These are phyloP conservation scores for Trichothecium roseum DNA, from an alignment of 2,329 filamentous ascomycete genomes.

Conservation along the genomic window DNA sequence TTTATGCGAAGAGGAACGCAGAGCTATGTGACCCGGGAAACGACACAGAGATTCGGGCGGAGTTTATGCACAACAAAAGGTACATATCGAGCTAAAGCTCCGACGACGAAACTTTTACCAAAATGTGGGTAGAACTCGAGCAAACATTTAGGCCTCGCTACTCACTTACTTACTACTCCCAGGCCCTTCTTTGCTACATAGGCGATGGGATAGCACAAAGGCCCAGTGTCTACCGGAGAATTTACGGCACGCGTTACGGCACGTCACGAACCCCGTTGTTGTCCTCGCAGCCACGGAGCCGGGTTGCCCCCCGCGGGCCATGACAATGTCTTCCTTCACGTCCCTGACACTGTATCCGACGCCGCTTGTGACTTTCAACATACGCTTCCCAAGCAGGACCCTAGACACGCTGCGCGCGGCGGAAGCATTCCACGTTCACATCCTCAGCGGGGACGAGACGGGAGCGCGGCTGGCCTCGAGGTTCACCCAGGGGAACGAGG, in stretches of 20 bases:
- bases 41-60: no score
- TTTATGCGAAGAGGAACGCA: no score
- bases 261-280: constrained; percentile 43
- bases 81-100: no score
- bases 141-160: no score
- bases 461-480: constrained; percentile 41
- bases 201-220: no score
- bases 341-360: constrained; percentile 41
- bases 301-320: constrained; percentile 28
- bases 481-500: constrained; percentile 38
- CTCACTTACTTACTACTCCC: no score
- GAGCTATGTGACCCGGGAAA: no score
- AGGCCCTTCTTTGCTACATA: no score
- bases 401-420: constrained; percentile 35
- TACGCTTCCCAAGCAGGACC: constrained; percentile 44
- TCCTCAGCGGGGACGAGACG: constrained; percentile 34
- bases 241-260: constrained; percentile 25
- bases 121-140: no score
- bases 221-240: no score
- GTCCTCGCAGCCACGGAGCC: constrained; percentile 39
- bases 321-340: constrained; percentile 52
- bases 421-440: constrained; percentile 42
- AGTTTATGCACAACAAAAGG: no score
- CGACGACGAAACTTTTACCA: no score
- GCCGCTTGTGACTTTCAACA: constrained; percentile 46